Evolutionary conservation across 2,329 filamentous ascomycete genomes (phyloP), one percentile per base, ranked within the genome.

Genomic region (Trichophyton simii): DNA sequence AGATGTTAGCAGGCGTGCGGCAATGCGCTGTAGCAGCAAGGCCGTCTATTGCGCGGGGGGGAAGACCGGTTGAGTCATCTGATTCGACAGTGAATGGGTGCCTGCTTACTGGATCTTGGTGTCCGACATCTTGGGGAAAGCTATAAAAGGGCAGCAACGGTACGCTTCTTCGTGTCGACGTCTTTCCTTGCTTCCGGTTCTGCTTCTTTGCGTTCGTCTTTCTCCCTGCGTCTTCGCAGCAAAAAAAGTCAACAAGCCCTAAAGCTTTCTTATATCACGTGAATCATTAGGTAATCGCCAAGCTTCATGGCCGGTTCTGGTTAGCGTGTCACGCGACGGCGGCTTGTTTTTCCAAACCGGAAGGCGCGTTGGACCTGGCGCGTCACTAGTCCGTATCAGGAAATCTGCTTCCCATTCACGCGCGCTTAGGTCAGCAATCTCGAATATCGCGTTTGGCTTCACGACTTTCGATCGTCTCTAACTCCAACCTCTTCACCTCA

Each of bases 91-190:
- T 55, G 61, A 60, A 61, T 50, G 58, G 46, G 60, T 38, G 60
- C 63, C 62, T 61, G 73, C 83, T 67, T 76, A 89, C 87, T 88
- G 85, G 62, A 89, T 87, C 79, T 89, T 88, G 55, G 83, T 75
- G 74, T 87, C 84, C 68, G 84, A 80, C 84, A 87, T 87, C 69
- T 67, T 78, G 70, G 63, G 34, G 7, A 44, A 44, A 44, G n/a
- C 65, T 69, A 70, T 70, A 68, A 68, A 70, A 70, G 62, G 69
- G 65, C 34, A 22, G 60, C 38, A 58, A 58, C 57, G 55, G 62
- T 60, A 61, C 59, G 59, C 42, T 58, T 46, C 57, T 58, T 46
- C 34, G 34, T 38, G 34, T 38, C 34, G 28, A 13, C 31, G 60
- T 15, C n/a, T 18, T 25, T 55, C n/a, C 20, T 18, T 34, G 15